Conservation (phyloP, 2,329 filamentous ascomycete genomes). For the Paraconiothyrium sp. region DNA sequence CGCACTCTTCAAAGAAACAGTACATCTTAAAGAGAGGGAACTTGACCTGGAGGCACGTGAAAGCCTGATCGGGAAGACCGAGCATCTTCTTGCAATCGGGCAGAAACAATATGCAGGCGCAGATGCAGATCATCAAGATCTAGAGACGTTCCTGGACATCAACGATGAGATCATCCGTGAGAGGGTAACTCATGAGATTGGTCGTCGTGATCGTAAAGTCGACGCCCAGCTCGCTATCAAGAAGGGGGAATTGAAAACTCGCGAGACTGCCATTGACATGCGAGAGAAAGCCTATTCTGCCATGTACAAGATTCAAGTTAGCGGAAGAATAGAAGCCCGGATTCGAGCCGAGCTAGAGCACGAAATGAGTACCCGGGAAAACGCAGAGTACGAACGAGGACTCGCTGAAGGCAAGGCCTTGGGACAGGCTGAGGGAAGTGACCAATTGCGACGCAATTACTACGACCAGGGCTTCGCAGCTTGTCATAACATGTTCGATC, state of each 20-base stretch:
- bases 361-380: conserved; percentile 9
- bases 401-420: conserved; percentile 17
- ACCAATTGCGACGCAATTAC: conserved; percentile 4
- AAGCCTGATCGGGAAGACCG: conserved; percentile 25
- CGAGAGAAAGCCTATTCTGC: conserved; percentile 30
- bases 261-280: conserved; percentile 25
- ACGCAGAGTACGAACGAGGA: conserved; percentile 26
- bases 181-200: conserved; percentile 9
- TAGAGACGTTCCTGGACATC: not conserved
- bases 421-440: conserved; percentile 3
- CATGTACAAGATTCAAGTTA: conserved; percentile 19
- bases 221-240: conserved; percentile 15
- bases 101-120: conserved; percentile 30
- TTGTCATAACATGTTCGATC: conserved; percentile 21
- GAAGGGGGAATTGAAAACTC: conserved; percentile 18
- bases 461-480: conserved; percentile 35
- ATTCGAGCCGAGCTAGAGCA: conserved; percentile 1
- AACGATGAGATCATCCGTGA: conserved; percentile 6
- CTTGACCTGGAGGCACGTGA: conserved; percentile 25
- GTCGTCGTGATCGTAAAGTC: conserved; percentile 21
- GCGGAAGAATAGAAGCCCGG: conserved; percentile 20
- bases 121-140: conserved; percentile 15
- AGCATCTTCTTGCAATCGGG: conserved; percentile 32
- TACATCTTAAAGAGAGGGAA: conserved; percentile 18
- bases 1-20: conserved; percentile 13